Conservation (phyloP, 495 filamentous ascomycete genomes). For the Jackrogersella multiformis region DNA sequence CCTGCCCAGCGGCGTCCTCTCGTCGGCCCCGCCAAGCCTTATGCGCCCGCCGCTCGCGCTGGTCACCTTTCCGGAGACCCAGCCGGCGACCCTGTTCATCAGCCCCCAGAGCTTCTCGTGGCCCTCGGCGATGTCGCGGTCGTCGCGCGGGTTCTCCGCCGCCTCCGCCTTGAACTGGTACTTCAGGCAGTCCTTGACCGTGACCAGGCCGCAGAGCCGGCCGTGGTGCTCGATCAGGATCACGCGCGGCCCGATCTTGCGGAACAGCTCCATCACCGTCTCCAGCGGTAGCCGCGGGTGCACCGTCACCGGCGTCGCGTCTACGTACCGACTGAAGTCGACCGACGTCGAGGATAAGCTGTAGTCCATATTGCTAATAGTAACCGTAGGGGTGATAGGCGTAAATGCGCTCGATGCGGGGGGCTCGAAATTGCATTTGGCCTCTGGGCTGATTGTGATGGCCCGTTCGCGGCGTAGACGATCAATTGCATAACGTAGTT, state of each 20-base stretch:
- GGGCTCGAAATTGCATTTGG: constrained; percentile 81
- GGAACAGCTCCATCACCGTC: constrained; percentile 98
- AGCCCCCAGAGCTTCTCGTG: constrained; percentile 77
- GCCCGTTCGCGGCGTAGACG: constrained; percentile 79
- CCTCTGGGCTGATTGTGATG: constrained; percentile 67
- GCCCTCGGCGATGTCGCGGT: constrained; percentile 54
- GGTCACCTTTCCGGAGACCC: constrained; percentile 63
- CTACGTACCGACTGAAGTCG: constrained; percentile 88
- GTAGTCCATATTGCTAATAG: constrained; percentile 56
- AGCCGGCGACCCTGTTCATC: constrained; percentile 65
- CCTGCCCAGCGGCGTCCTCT: constrained; percentile 33
- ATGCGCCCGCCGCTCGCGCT: constrained; percentile 60
- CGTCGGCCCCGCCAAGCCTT: constrained; percentile 43
- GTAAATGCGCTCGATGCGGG: constrained; percentile 59
- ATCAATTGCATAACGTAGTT: constrained; percentile 92
- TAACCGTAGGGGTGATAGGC: constrained; percentile 69
- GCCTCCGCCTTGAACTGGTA: constrained; percentile 98
- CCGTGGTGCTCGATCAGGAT: constrained; percentile 93
- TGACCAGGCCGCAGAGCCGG: constrained; percentile 83
- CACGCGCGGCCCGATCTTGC: constrained; percentile 95
- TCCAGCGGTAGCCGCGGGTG: constrained; percentile 93
- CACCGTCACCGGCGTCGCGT: constrained; percentile 88
- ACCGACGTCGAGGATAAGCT: constrained; percentile 64
- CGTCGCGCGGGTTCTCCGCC: constrained; percentile 75
- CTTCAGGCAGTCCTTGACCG: constrained; percentile 96